Base-by-base conservation (phyloP, 495 filamentous ascomycete species). In the Penicillium taxi region DNA sequence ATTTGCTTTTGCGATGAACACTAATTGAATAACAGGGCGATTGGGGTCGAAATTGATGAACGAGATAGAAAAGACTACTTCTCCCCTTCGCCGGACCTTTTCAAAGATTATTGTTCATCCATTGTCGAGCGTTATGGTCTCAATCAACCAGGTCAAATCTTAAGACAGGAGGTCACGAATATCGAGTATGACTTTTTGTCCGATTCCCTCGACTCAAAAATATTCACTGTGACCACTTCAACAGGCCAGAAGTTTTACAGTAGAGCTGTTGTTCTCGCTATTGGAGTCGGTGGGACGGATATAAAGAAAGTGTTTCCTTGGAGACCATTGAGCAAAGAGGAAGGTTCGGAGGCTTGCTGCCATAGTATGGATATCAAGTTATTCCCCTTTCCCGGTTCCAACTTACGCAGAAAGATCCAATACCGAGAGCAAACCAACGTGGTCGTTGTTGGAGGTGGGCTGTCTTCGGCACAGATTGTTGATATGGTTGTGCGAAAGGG, bases 61-160 rank as follows among this genome's bases (percentile, higher is more conserved):
- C 60, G 78, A 42, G 76, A 82, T 37, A 65, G 77, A 8, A 77
- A 78, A 45, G 77, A 81, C 42, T 82, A 81, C 47, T 80, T 70
- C 53, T 74, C 71, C 0, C 79, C 77, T 0, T 74, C 69, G 2
- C 70, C 68, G 0, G 52, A 55, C 0, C 62, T 81, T 4, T 82
- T 82, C 43, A 47, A 59, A 15, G 72, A 73, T 24, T 75, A 77
- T 47, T 81, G 78, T 47, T 37, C 50, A 4, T 67, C 67, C 19
- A 58, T 81, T 18, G 57, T 66, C 9, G 45, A 63, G 5, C 67
- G 76, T 4, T 81, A 81, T 50, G 45, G 55, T 1, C 55, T 83
- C 4, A 43, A 67, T 12, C 36, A 58, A 6, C 52, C 74, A 0
- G 59, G 48, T 1, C 48, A 53, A 33, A 62, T 80, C 5, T 48